Base-by-base conservation (phyloP, 495 filamentous ascomycete species). In the Chaetomium tenue region DNA sequence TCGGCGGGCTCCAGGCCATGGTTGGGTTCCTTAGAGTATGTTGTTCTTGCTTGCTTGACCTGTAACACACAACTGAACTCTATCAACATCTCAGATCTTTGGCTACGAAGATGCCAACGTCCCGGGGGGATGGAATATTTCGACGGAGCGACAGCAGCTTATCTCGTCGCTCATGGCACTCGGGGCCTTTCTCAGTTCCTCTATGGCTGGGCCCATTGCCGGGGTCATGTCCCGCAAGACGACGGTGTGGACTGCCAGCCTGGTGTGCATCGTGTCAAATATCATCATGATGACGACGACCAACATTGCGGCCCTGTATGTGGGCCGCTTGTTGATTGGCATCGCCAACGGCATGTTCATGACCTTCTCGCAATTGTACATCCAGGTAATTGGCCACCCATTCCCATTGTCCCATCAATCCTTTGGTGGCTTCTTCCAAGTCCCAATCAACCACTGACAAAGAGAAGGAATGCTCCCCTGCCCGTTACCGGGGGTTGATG, bases 1-100 rank as follows among this genome's bases (percentile, higher is more conserved):
- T 87, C 47, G 84, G 83, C n/a, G 83, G 84, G 58, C 74, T 87
- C 18, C 85, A 87, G 64, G 84, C 84, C 55, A 87, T 87, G 85
- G 60, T 78, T 46, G 84, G 84, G 12, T 88, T 87, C 69, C 74
- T 87, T 55, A 69, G 82, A 72, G 80, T 81, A 61, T 37, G 63
- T 56, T 26, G 6, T 8, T 39, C 30, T 33, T 9, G 1, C 9
- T 37, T 5, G 6, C 5, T 37, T 15, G 6, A 3, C 5, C 0
- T 2, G 16, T 44, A 26, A 11, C 12, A 25, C 18, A 6, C 11
- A 23, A 23, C 30, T 56, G 13, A 20, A 25, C 44, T 25, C 3
- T 1, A 2, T 30, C 22, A 12, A 3, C 52, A 37, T 16, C 3
- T 13, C 25, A 69, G 56, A 33, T 79, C 47, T 79, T 74, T 48